These are phyloP conservation scores for Jasminum sambac DNA, from an alignment of 257 asterid genomes.

Conservation along the genomic window DNA sequence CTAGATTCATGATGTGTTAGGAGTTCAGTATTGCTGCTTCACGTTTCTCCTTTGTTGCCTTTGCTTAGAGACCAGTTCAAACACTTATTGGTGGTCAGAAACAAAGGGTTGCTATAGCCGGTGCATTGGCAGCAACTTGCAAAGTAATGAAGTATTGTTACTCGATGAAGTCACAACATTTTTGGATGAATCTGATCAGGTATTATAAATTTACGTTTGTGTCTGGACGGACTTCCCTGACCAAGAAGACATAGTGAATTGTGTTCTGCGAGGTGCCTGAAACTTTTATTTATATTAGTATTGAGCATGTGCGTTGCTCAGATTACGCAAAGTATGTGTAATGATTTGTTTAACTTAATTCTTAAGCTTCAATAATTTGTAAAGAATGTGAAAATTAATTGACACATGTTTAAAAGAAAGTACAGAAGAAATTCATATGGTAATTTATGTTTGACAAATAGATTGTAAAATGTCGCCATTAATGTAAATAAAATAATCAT, in stretches of 20 bases:
- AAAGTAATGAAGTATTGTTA: constrained; percentile 76
- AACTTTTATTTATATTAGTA: too few species aligned
- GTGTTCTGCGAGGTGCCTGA: too few species aligned
- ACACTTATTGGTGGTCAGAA: constrained; percentile 99
- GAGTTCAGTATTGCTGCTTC: constrained; percentile 2
- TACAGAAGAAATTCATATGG: too few species aligned
- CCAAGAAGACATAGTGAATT: background rate
- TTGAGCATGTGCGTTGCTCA: too few species aligned
- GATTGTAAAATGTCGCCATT: too few species aligned
- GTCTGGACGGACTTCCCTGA: background rate
- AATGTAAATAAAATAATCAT: too few species aligned
- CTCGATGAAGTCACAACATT: constrained; percentile 95
- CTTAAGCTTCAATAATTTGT: too few species aligned
- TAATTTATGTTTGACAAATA: too few species aligned
- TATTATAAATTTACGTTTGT: constrained; percentile 17
- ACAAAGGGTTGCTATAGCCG: constrained; percentile 98
- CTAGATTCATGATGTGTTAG: background rate
- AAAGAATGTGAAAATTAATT: too few species aligned
- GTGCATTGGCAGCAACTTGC: constrained; percentile 96
- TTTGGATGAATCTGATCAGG: constrained; percentile 97
- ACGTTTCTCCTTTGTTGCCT: constrained; percentile 14
- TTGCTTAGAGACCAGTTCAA: constrained; percentile 81
- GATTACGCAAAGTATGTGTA: too few species aligned
- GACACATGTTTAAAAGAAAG: too few species aligned
- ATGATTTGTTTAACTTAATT: too few species aligned